A percentile compares a stretch with the other conserved stretches of the same genome.
Evolutionary conservation across 2,329 filamentous ascomycete genomes (phyloP).

Genomic region (Fonsecaea monophora): DNA sequence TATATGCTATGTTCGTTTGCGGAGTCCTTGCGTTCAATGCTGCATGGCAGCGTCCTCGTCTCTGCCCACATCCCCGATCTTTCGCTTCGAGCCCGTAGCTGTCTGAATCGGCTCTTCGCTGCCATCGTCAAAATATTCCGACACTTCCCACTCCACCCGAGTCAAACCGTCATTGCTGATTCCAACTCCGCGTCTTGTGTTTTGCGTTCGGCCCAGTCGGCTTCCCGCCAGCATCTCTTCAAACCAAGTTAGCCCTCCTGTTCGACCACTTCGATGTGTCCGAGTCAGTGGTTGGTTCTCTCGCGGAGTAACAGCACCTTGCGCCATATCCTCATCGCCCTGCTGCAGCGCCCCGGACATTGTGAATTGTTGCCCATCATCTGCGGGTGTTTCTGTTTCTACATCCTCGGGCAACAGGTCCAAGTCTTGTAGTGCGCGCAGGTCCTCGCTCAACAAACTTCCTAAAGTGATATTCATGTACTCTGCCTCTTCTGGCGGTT

Average conservation of each 20-base stretch:
- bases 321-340: conserved; percentile 22
- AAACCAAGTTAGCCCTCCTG: conserved; percentile 79
- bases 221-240: conserved; percentile 81
- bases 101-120: conserved; percentile 19
- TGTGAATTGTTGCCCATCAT: neutral
- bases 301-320: neutral
- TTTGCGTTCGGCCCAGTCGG: conserved; percentile 70
- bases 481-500: conserved; percentile 71
- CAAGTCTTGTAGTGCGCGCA: conserved; percentile 75
- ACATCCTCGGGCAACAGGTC: conserved; percentile 68
- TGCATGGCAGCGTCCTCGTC: conserved; percentile 34
- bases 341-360: conserved; percentile 13
- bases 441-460: conserved; percentile 73
- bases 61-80: conserved; percentile 35
- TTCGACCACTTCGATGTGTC: conserved; percentile 30
- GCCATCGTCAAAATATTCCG: conserved; percentile 64
- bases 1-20: neutral
- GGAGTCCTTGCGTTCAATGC: conserved; percentile 17
- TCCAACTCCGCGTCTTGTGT: conserved; percentile 63
- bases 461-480: conserved; percentile 84
- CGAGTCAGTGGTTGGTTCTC: conserved; percentile 25
- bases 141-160: conserved; percentile 81
- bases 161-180: conserved; percentile 68
- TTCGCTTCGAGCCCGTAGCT: conserved; percentile 36
- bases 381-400: conserved; percentile 42